A percentile compares a stretch with the other conserved stretches of the same genome.
Evolutionary conservation across 2,329 filamentous ascomycete genomes (phyloP).

Genomic region (Fusarium sp.): DNA sequence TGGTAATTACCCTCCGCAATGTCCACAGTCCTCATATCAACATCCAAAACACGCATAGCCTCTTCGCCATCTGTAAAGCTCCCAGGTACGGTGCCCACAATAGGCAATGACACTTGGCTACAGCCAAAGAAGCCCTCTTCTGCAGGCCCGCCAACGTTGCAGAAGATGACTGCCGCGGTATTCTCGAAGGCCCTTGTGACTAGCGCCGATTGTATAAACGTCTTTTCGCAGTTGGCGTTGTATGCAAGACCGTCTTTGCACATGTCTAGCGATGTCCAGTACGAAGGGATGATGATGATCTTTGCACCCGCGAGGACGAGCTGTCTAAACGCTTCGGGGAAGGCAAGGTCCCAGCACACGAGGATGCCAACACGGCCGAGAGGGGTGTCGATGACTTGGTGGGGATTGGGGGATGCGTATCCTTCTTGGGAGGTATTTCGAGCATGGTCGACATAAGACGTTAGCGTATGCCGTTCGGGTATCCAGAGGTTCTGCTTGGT

Average conservation of each 20-base stretch:
- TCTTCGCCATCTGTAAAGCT: slow-evolving; percentile 68
- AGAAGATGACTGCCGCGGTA: slow-evolving; percentile 77
- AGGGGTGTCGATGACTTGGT: slow-evolving; percentile 72
- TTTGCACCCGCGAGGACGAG: slow-evolving; percentile 77
- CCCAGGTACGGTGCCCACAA: slow-evolving; percentile 71
- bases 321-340: slow-evolving; percentile 81
- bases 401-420: slow-evolving; percentile 52
- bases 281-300: slow-evolving; percentile 78
- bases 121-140: slow-evolving; percentile 52
- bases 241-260: slow-evolving; percentile 63
- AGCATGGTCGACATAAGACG: slow-evolving; percentile 40
- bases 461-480: slow-evolving; percentile 72
- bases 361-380: slow-evolving; percentile 69
- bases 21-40: slow-evolving; percentile 74
- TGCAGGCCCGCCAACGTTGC: slow-evolving; percentile 71
- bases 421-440: slow-evolving; percentile 60
- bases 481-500: slow-evolving; percentile 84
- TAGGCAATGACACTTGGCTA: slow-evolving; percentile 77
- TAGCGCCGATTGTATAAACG: slow-evolving; percentile 74
- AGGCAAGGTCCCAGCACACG: slow-evolving; percentile 84
- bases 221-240: slow-evolving; percentile 72
- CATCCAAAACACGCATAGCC: slow-evolving; percentile 71
- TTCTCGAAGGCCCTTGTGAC: slow-evolving; percentile 79
- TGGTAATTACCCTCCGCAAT: slow-evolving; percentile 80
- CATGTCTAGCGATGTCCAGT: slow-evolving; percentile 70